phyloP scores from a whole-genome alignment of 768 basidiomycete genomes.

The Melanogaster broomeanus region DNA sequence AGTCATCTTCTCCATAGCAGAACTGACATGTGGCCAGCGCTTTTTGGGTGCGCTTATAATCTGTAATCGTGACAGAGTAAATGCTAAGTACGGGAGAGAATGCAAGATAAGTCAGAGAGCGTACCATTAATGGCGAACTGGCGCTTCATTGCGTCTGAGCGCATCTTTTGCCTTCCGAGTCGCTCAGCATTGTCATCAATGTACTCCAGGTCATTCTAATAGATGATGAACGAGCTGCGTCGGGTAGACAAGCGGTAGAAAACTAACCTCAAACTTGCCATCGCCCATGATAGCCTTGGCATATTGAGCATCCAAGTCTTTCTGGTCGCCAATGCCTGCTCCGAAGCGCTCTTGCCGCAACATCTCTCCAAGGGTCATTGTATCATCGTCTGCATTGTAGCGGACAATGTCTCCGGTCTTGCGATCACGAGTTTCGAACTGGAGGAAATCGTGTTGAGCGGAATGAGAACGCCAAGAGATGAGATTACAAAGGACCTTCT shows the following conservation, averaged over 20 bases:
- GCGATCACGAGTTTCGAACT: slow-evolving; percentile 88
- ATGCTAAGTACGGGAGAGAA: not conserved
- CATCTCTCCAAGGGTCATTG: slow-evolving; percentile 84
- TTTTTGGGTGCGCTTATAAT: slow-evolving; percentile 94
- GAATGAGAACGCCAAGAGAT: not conserved
- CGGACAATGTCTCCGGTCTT: slow-evolving; percentile 90
- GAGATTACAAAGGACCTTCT: slow-evolving; percentile 46
- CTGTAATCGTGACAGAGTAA: slow-evolving; percentile 40
- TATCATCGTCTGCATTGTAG: slow-evolving; percentile 90
- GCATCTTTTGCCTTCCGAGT: slow-evolving; percentile 92
- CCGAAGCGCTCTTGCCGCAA: slow-evolving; percentile 90
- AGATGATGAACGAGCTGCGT: not conserved
- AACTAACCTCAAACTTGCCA: slow-evolving; percentile 76
- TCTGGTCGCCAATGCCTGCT: slow-evolving; percentile 88
- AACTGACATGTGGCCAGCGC: slow-evolving; percentile 83
- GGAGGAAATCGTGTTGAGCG: slow-evolving; percentile 1
- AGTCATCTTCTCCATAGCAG: slow-evolving; percentile 93
- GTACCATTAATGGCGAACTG: slow-evolving; percentile 94
- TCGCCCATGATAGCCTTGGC: slow-evolving; percentile 88
- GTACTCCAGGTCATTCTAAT: slow-evolving; percentile 85
- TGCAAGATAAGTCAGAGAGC: slow-evolving; percentile 15
- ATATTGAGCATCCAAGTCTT: slow-evolving; percentile 87
- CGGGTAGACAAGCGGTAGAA: not conserved
- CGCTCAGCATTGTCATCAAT: slow-evolving; percentile 97
- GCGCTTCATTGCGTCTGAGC: slow-evolving; percentile 93